Conservation (phyloP, 805 yeast genomes). For the Pichia cephalocereana region DNA sequence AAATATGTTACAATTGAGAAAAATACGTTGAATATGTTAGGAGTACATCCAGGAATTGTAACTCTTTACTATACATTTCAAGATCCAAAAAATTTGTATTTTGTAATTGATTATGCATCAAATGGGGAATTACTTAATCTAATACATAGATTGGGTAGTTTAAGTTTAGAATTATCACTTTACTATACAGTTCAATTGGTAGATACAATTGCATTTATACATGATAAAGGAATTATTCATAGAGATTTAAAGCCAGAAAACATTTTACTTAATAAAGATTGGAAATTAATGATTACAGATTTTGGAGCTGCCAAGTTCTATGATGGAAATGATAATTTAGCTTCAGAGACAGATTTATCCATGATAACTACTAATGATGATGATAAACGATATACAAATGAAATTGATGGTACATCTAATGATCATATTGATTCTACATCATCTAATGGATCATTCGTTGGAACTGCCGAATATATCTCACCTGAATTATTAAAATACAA, state of each 20-base stretch:
- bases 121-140: conserved; percentile 87
- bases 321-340: conserved; percentile 19
- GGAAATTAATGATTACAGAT: conserved; percentile 87
- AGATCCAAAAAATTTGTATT: conserved; percentile 78
- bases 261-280: conserved; percentile 72
- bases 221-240: conserved; percentile 82
- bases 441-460: conserved; percentile 73
- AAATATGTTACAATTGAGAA: conserved; percentile 96
- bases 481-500: conserved; percentile 81
- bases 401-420: neutral
- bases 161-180: conserved; percentile 64
- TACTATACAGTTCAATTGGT: conserved; percentile 81
- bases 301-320: conserved; percentile 94
- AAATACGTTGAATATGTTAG: conserved; percentile 75
- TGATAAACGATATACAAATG: neutral
- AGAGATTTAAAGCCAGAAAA: conserved; percentile 95
- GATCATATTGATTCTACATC: neutral
- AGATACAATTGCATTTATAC: conserved; percentile 88
- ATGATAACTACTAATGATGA: neutral
- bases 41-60: conserved; percentile 92
- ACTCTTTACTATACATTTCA: conserved; percentile 91
- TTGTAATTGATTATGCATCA: conserved; percentile 89
- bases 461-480: conserved; percentile 94
- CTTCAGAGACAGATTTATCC: neutral
- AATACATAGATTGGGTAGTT: conserved; percentile 66